These are phyloP conservation scores for Penicillium sp. DNA, from an alignment of 2,329 filamentous ascomycete species.

Conservation along the genomic window DNA sequence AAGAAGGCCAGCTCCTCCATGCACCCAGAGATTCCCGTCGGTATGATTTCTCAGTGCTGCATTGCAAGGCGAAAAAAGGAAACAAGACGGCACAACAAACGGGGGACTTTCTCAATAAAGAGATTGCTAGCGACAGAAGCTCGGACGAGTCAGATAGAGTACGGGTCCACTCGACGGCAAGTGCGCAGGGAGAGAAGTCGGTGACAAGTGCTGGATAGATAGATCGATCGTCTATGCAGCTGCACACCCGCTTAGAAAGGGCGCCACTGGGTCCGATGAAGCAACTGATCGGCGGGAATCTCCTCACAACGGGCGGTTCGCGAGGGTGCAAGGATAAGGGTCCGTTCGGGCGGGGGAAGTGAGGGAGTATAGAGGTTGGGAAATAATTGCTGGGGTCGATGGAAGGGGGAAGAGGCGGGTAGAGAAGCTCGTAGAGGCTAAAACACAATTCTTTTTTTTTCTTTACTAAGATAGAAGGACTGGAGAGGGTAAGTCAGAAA, in stretches of 20 bases:
- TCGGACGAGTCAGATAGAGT: background rate
- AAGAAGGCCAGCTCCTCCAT: slow-evolving; percentile 46
- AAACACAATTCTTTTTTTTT: background rate
- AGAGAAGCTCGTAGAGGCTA: background rate
- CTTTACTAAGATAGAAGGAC: background rate
- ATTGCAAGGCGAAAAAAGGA: slow-evolving; percentile 14
- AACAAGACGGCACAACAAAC: slow-evolving; percentile 9
- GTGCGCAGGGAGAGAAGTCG: slow-evolving; percentile 11
- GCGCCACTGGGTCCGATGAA: slow-evolving; percentile 17
- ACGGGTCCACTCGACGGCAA: background rate
- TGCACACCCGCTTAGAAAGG: slow-evolving; percentile 8
- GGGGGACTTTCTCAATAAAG: background rate
- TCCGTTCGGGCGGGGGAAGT: slow-evolving; percentile 12
- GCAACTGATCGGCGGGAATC: slow-evolving; percentile 19
- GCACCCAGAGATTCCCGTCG: slow-evolving; percentile 25
- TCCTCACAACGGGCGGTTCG: slow-evolving; percentile 7
- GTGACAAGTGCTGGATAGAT: slow-evolving; percentile 11
- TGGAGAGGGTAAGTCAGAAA: background rate
- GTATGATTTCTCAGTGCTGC: slow-evolving; percentile 17
- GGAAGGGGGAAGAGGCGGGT: slow-evolving; percentile 1
- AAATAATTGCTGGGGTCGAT: slow-evolving; percentile 10
- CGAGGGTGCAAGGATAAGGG: slow-evolving; percentile 9
- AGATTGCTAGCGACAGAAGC: background rate
- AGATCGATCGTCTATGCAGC: slow-evolving; percentile 21
- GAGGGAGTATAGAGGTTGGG: slow-evolving; percentile 9